Conservation (phyloP, 306 rosid genomes). For the Castanea mollissima region DNA sequence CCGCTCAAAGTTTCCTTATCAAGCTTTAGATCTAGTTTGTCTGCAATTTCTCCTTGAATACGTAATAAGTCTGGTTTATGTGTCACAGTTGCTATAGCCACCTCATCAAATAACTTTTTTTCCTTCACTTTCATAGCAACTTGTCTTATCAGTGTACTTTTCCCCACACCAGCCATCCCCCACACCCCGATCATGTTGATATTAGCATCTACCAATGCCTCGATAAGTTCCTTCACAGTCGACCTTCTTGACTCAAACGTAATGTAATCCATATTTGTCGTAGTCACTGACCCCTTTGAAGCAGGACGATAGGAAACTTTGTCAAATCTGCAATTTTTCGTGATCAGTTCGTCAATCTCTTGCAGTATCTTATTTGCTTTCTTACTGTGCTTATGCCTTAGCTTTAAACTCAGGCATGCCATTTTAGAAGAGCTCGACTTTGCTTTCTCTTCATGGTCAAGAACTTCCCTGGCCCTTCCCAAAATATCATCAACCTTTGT, state of each 20-base stretch:
- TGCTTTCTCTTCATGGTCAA: not conserved
- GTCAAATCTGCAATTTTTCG: no score
- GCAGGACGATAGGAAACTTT: no score
- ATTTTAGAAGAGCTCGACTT: not conserved
- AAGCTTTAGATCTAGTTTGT: not conserved
- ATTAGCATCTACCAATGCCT: not conserved
- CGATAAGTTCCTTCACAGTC: not conserved
- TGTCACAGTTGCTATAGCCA: not conserved
- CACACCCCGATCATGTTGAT: not conserved
- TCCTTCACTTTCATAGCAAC: not conserved
- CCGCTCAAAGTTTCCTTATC: not conserved
- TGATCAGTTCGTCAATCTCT: not conserved
- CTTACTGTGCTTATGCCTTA: not conserved
- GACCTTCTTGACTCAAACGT: not conserved
- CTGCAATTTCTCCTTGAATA: constrained; percentile 8
- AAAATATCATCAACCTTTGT: not conserved
- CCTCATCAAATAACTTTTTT: not conserved
- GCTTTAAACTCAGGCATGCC: not conserved
- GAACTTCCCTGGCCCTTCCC: not conserved
- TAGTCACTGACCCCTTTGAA: no score
- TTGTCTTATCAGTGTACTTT: not conserved
- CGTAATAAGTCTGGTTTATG: not conserved
- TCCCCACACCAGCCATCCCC: not conserved
- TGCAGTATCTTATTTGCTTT: not conserved
- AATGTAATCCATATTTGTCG: no score